These are phyloP conservation scores for Stachybotrys elegans DNA, from an alignment of 2,329 filamentous ascomycete species.

Conservation along the genomic window DNA sequence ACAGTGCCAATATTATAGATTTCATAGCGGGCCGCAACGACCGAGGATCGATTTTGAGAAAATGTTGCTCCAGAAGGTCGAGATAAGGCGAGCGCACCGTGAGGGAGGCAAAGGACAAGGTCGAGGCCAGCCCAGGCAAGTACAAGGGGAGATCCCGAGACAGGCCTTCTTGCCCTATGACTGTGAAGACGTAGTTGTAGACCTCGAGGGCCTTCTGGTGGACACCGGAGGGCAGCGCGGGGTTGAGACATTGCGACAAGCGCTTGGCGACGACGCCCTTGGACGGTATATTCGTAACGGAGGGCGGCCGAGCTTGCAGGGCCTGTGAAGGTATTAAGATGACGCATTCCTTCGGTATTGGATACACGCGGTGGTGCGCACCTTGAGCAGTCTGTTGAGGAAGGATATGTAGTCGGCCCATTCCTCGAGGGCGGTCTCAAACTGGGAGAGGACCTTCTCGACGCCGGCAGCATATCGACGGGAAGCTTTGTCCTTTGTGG, in stretches of 20 bases:
- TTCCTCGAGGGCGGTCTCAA: constrained; percentile 91
- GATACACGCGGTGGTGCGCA: constrained; percentile 28
- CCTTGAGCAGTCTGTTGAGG: constrained; percentile 83
- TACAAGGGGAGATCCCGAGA: constrained; percentile 81
- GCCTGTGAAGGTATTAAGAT: constrained; percentile 49
- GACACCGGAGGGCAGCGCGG: constrained; percentile 86
- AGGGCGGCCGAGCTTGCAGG: constrained; percentile 77
- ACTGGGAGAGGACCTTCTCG: constrained; percentile 80
- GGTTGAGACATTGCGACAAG: constrained; percentile 91
- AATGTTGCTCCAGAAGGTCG: constrained; percentile 73
- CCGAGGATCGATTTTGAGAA: constrained; percentile 65
- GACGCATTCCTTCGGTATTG: not conserved
- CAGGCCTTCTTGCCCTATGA: constrained; percentile 76
- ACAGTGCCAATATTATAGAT: constrained; percentile 78
- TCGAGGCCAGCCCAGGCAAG: constrained; percentile 81
- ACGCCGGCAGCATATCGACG: constrained; percentile 87
- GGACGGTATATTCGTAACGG: constrained; percentile 69
- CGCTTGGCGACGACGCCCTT: constrained; percentile 82
- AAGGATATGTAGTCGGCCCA: constrained; percentile 99
- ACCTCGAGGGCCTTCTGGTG: constrained; percentile 97
- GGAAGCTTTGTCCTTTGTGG: constrained; percentile 62
- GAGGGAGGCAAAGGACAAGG: constrained; percentile 90
- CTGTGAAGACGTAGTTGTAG: constrained; percentile 81
- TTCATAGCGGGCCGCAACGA: constrained; percentile 84
- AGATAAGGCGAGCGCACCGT: constrained; percentile 84